Evolutionary conservation across 2,329 filamentous ascomycete species (phyloP).

Genomic region (Cercospora berteroae): DNA sequence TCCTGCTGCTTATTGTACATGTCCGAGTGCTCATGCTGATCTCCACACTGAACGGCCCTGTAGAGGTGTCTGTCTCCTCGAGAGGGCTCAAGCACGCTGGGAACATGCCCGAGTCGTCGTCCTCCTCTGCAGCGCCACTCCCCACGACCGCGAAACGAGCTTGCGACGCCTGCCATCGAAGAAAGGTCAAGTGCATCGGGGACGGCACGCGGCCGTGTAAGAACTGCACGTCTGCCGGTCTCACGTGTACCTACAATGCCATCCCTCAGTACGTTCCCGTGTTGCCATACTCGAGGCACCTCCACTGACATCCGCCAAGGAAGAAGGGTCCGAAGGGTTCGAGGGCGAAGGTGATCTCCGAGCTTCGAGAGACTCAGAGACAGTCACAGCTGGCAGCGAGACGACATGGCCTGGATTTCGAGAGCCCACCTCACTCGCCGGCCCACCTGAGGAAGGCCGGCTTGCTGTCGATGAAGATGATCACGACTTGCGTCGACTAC

Average conservation of each 20-base stretch:
- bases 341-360: slow-evolving; percentile 62
- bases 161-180: slow-evolving; percentile 45
- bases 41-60: slow-evolving; percentile 25
- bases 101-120: slow-evolving; percentile 25
- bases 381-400: slow-evolving; percentile 47
- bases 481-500: slow-evolving; percentile 57
- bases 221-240: slow-evolving; percentile 58
- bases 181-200: slow-evolving; percentile 53
- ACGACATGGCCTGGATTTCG: slow-evolving; percentile 40
- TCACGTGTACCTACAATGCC: slow-evolving; percentile 64
- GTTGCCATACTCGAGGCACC: not conserved
- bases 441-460: slow-evolving; percentile 49
- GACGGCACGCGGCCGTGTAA: slow-evolving; percentile 56
- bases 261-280: slow-evolving; percentile 51
- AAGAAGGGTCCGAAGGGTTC: slow-evolving; percentile 64
- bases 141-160: slow-evolving; percentile 34
- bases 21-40: slow-evolving; percentile 24
- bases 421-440: slow-evolving; percentile 43
- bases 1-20: slow-evolving; percentile 7
- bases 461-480: slow-evolving; percentile 51
- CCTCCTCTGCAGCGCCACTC: slow-evolving; percentile 17
- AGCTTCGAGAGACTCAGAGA: slow-evolving; percentile 55
- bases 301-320: not conserved
- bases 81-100: slow-evolving; percentile 13
- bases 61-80: slow-evolving; percentile 25